Evolutionary conservation across 495 filamentous ascomycete species (phyloP), one percentile per base, ranked within the genome.

Genomic region (Hamigera avellanea): DNA sequence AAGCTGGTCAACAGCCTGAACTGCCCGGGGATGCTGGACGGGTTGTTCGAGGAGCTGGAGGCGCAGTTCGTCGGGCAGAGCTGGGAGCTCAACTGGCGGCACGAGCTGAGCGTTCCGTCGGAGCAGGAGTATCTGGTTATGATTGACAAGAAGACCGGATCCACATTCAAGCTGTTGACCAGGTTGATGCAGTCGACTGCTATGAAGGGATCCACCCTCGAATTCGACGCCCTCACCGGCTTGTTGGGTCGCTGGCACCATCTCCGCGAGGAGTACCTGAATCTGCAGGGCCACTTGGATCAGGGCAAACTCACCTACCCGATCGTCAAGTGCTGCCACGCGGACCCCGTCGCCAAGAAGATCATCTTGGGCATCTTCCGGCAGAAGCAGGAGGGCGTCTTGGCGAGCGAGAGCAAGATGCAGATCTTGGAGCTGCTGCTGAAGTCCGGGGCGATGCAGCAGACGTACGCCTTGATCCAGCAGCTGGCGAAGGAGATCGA

Each of bases 301-400:
- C 46, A 60, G 29, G 46, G 45, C 17, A 60, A 57, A 32, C 45
- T 44, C 43, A 49, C 49, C 8, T 47, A 50, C 18, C 41, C 53
- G 19, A 33, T 61, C 16, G 46, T 59, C 17, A 42, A 49, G 13
- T 41, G 37, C 35, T 41, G 35, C 34, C 34, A 42, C 16, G 1
- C 35, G 9, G 35, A 49, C 29, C 18, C 42, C 13, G 28, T 17
- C 23, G 29, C 30, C 12, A 37, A 37, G 33, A 25, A 14, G 10
- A 21, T 44, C 58, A 32, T 74, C 68, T 37, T 70, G 62, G 30
- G 69, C 53, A 53, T 75, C 67, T 17, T 62, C 53, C 25, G 41
- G 10, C 37, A 42, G 27, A 42, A 39, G 31, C 18, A 15, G 2
- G 26, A 30, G 14, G n/a, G n/a, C n/a, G 32, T 30, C 0, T 26